Evolutionary conservation across 2,329 filamentous ascomycete species (phyloP).

Genomic region (Didymellaceae sp.): DNA sequence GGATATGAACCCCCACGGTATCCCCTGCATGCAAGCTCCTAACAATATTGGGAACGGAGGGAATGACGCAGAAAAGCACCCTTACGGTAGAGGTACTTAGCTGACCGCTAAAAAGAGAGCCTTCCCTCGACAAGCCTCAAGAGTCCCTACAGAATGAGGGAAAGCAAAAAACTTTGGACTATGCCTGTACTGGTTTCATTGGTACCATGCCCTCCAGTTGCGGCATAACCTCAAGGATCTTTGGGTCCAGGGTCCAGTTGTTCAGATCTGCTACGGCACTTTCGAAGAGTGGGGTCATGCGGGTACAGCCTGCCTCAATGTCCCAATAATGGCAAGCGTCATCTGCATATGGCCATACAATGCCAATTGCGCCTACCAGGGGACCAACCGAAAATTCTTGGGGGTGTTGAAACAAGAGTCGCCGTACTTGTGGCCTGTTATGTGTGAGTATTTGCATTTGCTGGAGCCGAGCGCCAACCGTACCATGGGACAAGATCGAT

Average conservation of each 20-base stretch:
- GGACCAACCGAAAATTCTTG: constrained; percentile 36
- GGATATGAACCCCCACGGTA: background rate
- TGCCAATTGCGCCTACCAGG: constrained; percentile 38
- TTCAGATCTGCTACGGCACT: constrained; percentile 40
- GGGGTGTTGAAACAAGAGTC: constrained; percentile 42
- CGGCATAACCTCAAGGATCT: constrained; percentile 43
- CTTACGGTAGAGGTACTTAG: constrained; percentile 3
- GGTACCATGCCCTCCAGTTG: constrained; percentile 42
- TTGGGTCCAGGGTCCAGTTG: constrained; percentile 45
- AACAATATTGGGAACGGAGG: background rate
- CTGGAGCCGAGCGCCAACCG: constrained; percentile 2
- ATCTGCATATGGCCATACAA: constrained; percentile 45
- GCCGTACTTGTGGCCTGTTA: constrained; percentile 43
- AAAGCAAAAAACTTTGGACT: background rate
- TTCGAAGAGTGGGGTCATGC: constrained; percentile 44
- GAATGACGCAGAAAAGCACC: constrained; percentile 9
- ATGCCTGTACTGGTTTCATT: constrained; percentile 22
- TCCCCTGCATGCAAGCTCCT: constrained; percentile 2
- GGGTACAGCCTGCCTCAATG: constrained; percentile 42
- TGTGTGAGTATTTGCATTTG: constrained; percentile 19
- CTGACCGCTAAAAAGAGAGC: background rate
- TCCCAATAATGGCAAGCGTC: constrained; percentile 48
- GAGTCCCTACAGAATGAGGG: background rate
- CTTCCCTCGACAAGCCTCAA: constrained; percentile 10
- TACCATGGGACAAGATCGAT: constrained; percentile 47